Evolutionary conservation across 139 green algal species (phyloP).

Genomic region (Asterochloris erici): DNA sequence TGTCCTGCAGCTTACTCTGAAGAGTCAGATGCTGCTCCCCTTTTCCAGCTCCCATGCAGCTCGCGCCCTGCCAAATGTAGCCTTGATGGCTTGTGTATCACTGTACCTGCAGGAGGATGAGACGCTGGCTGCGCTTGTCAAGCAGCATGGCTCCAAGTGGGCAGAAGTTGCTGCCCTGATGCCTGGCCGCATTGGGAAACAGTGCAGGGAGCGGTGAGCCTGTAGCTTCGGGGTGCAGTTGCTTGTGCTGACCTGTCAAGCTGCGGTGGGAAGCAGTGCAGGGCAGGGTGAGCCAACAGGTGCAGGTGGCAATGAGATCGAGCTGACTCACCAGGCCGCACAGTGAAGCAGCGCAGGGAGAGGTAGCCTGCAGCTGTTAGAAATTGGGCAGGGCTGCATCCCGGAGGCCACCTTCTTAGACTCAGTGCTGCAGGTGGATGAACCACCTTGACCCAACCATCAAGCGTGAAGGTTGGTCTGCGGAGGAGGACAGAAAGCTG

Average conservation of each 20-base stretch:
- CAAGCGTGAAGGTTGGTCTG: conserved; percentile 68
- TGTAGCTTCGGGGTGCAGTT: background rate
- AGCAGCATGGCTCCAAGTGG: conserved; percentile 23
- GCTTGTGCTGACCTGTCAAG: background rate
- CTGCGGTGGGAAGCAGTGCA: background rate
- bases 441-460: conserved; percentile 82
- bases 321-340: background rate
- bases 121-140: conserved; percentile 22
- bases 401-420: background rate
- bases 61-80: too few relatives aligned
- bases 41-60: too few relatives aligned
- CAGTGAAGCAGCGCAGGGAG: conserved; percentile 65
- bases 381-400: too few relatives aligned
- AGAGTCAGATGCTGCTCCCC: too few relatives aligned
- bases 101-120: conserved; percentile 37
- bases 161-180: conserved; percentile 32
- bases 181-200: conserved; percentile 66
- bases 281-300: background rate
- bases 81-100: conserved; percentile 27
- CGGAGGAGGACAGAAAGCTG: conserved; percentile 8
- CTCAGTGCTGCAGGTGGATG: conserved; percentile 54
- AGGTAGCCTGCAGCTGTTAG: conserved; percentile 62
- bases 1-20: background rate
- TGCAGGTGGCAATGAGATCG: background rate
- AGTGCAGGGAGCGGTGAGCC: conserved; percentile 46